These are phyloP conservation scores for Lactarius sp. DNA, from an alignment of 768 basidiomycete genomes.

Conservation along the genomic window DNA sequence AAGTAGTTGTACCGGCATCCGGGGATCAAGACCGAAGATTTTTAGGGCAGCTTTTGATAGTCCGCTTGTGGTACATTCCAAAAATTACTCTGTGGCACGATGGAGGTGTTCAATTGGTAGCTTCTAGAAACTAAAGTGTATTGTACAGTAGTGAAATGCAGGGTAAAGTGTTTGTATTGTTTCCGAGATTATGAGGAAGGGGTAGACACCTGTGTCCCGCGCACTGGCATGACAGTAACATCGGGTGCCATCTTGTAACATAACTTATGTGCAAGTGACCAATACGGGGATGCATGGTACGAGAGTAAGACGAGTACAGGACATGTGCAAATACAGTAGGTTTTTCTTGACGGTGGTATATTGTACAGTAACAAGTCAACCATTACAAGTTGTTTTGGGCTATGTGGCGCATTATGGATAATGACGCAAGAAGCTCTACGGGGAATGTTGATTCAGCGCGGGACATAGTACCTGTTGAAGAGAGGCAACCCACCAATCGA, in stretches of 20 bases:
- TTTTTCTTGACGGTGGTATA: background rate
- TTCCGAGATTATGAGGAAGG: background rate
- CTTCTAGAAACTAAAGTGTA: background rate
- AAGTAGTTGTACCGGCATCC: background rate
- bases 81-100: background rate
- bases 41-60: background rate
- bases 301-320: background rate
- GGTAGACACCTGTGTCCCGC: background rate
- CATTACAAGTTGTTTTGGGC: slow-evolving; percentile 25
- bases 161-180: background rate
- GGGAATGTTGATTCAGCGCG: background rate
- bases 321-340: slow-evolving; percentile 6
- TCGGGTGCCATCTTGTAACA: background rate
- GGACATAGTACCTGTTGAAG: background rate
- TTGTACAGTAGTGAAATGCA: background rate
- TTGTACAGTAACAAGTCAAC: background rate
- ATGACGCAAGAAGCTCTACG: slow-evolving; percentile 24
- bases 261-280: background rate
- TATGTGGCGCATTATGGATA: slow-evolving; percentile 27
- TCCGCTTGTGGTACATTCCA: background rate
- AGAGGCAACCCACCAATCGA: slow-evolving; percentile 43
- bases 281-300: background rate
- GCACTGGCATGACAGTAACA: background rate
- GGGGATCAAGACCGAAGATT: background rate
- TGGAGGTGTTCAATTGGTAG: background rate